These are phyloP conservation scores for Corchorus olitorius DNA, from an alignment of 345 rosid genomes.

Conservation along the genomic window DNA sequence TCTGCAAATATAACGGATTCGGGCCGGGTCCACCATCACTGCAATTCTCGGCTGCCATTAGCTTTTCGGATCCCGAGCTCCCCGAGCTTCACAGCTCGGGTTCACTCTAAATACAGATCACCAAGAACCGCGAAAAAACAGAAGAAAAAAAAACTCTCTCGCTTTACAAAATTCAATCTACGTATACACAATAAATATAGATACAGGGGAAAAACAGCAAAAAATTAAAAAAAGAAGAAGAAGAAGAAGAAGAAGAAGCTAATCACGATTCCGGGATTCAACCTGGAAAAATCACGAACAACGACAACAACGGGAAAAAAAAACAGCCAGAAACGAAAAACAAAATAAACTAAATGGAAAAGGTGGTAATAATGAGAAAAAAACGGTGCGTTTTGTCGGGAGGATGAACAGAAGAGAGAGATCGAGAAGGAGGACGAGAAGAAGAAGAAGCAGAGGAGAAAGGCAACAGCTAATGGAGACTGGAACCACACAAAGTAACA, in stretches of 20 bases:
- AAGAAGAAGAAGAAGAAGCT: background rate
- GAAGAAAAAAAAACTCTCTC: background rate
- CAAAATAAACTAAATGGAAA: background rate
- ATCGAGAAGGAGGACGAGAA: background rate
- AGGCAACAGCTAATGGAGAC: conserved; percentile 37
- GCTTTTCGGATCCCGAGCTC: conserved; percentile 35
- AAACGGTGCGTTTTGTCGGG: conserved; percentile 13
- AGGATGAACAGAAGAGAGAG: background rate
- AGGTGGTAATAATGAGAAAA: background rate
- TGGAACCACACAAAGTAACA: conserved; percentile 39
- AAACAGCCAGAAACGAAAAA: background rate
- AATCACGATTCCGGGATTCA: conserved; percentile 7
- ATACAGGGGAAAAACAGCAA: background rate
- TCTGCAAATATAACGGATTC: conserved; percentile 56
- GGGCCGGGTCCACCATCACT: conserved; percentile 28
- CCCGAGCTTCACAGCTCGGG: conserved; percentile 49
- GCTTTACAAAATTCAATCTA: conserved; percentile 16
- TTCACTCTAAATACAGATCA: conserved; percentile 30
- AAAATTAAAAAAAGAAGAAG: background rate
- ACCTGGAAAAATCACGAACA: background rate
- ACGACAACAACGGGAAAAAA: background rate
- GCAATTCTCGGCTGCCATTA: conserved; percentile 45
- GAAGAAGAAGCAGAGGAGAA: conserved; percentile 1
- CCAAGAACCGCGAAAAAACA: conserved; percentile 17
- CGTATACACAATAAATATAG: background rate